phyloP scores from a whole-genome alignment of 176 grass and related monocot species.

The Luzula sylvatica region DNA sequence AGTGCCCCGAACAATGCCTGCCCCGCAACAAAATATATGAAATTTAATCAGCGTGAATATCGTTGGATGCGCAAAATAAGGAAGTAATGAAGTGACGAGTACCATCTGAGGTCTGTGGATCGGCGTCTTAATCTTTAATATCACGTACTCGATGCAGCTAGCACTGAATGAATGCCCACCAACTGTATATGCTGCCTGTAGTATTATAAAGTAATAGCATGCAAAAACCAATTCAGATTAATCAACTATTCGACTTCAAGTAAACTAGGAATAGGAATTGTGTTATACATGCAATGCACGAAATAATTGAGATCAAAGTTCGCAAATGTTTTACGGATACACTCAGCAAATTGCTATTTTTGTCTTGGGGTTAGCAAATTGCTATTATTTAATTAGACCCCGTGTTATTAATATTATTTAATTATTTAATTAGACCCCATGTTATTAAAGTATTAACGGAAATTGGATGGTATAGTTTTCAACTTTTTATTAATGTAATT shows the following conservation, averaged over 20 bases:
- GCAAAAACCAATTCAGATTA: background rate
- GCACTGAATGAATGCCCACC: constrained; percentile 82
- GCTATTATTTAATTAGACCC: too few relatives aligned
- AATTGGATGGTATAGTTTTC: too few relatives aligned
- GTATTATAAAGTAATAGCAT: background rate
- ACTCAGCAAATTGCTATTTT: too few relatives aligned
- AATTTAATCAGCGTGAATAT: constrained; percentile 1
- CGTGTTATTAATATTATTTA: too few relatives aligned
- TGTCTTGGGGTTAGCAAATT: too few relatives aligned
- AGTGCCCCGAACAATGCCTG: constrained; percentile 82
- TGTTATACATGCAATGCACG: background rate
- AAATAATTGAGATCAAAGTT: background rate
- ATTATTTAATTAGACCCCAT: too few relatives aligned
- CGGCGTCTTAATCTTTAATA: constrained; percentile 85
- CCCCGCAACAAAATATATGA: constrained; percentile 19
- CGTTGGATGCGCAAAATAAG: background rate
- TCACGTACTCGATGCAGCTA: constrained; percentile 76
- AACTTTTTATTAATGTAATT: too few relatives aligned
- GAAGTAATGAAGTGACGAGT: constrained; percentile 4
- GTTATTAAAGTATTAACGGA: too few relatives aligned
- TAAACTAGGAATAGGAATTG: too few relatives aligned
- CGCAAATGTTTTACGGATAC: too few relatives aligned
- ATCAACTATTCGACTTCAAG: background rate
- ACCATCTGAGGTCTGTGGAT: constrained; percentile 88
- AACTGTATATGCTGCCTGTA: constrained; percentile 75